Percentiles rank a stretch among this genome's conserved stretches.
Conservation (phyloP, 345 rosid genomes). For the Anastatica hierochuntica region DNA sequence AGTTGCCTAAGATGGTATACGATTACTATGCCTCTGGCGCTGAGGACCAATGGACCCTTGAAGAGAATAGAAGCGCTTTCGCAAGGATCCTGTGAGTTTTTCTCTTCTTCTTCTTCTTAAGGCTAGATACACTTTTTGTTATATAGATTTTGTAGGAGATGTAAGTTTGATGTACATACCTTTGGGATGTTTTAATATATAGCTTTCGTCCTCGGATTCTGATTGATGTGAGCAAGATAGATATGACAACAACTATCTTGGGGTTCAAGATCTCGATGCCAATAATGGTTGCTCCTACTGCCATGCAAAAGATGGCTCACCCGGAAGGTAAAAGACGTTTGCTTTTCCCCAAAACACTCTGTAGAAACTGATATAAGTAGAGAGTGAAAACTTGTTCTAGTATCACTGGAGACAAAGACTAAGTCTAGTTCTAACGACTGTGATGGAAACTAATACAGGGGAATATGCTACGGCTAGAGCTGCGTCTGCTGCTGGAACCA, state of each 20-base stretch:
- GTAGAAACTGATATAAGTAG: not conserved
- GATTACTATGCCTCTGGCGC: slow-evolving; percentile 78
- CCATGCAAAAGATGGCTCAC: slow-evolving; percentile 82
- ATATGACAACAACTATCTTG: slow-evolving; percentile 52
- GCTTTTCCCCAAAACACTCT: too few relatives aligned
- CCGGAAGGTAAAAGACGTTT: too few relatives aligned
- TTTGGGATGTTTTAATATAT: not conserved
- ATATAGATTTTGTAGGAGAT: not conserved
- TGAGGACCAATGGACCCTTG: slow-evolving; percentile 64
- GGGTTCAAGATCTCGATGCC: slow-evolving; percentile 80
- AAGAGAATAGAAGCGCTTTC: slow-evolving; percentile 55
- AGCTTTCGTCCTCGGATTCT: slow-evolving; percentile 76
- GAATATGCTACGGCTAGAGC: slow-evolving; percentile 84
- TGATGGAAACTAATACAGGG: slow-evolving; percentile 36
- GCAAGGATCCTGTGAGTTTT: slow-evolving; percentile 51
- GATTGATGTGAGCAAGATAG: slow-evolving; percentile 70
- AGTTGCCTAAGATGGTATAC: slow-evolving; percentile 60
- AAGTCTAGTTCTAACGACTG: not conserved
- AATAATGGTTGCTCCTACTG: slow-evolving; percentile 82
- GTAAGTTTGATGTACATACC: not conserved
- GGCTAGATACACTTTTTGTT: not conserved
- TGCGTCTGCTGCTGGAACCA: slow-evolving; percentile 64
- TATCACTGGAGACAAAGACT: not conserved
- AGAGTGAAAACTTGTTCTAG: not conserved
- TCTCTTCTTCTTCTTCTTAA: not conserved